Conservation (phyloP, 139 green algal species). For the Haematococcus sp. region DNA sequence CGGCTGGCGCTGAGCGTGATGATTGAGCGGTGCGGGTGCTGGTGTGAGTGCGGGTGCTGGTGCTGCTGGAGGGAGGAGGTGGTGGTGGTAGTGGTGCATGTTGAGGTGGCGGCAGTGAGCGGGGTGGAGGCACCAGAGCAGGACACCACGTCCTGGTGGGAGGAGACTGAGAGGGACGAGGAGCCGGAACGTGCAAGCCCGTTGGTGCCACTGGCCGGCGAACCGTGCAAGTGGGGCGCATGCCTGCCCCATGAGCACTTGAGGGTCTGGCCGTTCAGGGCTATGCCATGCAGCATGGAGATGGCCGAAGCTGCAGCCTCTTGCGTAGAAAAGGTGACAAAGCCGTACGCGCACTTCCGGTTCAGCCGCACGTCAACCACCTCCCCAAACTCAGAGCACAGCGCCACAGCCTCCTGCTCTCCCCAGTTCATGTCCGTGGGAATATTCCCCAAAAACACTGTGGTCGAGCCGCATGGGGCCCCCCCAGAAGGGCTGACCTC, state of each 20-base stretch:
- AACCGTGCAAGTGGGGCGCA: background rate
- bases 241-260: constrained; percentile 19
- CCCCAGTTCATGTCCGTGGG: background rate
- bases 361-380: constrained; percentile 69
- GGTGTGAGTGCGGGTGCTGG: no score
- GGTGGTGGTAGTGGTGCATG: no score
- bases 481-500: no score
- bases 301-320: constrained; percentile 63
- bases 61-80: no score
- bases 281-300: constrained; percentile 17
- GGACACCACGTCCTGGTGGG: no score
- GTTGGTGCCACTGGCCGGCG: no score
- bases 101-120: no score
- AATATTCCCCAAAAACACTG: background rate
- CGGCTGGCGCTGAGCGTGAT: no score
- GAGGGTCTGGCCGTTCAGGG: constrained; percentile 10
- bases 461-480: background rate
- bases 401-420: background rate
- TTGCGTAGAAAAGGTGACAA: constrained; percentile 62
- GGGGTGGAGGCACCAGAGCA: no score
- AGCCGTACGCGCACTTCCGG: constrained; percentile 69
- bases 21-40: no score
- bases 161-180: background rate
- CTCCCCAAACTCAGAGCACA: constrained; percentile 45
- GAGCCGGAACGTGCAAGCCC: background rate